Evolutionary conservation across 768 basidiomycete genomes (phyloP).

Genomic region (Harrya chromipes): DNA sequence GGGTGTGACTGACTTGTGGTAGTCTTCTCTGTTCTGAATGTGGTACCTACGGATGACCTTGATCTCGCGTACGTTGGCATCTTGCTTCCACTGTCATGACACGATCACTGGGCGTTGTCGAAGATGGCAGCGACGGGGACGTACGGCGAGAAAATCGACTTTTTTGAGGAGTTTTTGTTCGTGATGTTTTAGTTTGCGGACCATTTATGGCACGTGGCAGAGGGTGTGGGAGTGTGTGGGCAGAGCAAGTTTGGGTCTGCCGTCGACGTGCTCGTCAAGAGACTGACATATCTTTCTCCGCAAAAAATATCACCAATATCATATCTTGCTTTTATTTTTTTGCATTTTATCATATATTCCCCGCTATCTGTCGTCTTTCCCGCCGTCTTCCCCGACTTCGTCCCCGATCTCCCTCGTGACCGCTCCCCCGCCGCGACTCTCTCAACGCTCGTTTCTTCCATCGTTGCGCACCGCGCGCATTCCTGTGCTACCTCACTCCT

Average conservation of each 20-base stretch:
- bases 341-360: slow-evolving; percentile 10
- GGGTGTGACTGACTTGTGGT: slow-evolving; percentile 63
- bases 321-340: slow-evolving; percentile 26
- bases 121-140: slow-evolving; percentile 31
- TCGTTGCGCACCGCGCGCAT: slow-evolving; percentile 1
- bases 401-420: slow-evolving; percentile 20
- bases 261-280: slow-evolving; percentile 29
- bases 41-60: slow-evolving; percentile 95
- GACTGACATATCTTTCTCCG: slow-evolving; percentile 26
- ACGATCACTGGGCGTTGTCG: slow-evolving; percentile 1
- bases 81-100: slow-evolving; percentile 84
- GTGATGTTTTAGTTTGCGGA: slow-evolving; percentile 94
- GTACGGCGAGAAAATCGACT: slow-evolving; percentile 92
- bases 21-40: slow-evolving; percentile 91
- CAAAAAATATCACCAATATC: slow-evolving; percentile 28
- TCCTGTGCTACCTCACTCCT: neutral
- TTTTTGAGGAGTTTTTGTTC: slow-evolving; percentile 94
- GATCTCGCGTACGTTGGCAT: slow-evolving; percentile 86
- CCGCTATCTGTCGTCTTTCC: neutral
- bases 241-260: slow-evolving; percentile 25
- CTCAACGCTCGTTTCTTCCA: slow-evolving; percentile 1
- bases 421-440: slow-evolving; percentile 5
- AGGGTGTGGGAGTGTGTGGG: slow-evolving; percentile 27
- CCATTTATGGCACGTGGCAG: slow-evolving; percentile 50
- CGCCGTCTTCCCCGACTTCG: slow-evolving; percentile 1